These are phyloP conservation scores for Penicillium hesseltinei DNA, from an alignment of 2,329 filamentous ascomycete species.

Conservation along the genomic window DNA sequence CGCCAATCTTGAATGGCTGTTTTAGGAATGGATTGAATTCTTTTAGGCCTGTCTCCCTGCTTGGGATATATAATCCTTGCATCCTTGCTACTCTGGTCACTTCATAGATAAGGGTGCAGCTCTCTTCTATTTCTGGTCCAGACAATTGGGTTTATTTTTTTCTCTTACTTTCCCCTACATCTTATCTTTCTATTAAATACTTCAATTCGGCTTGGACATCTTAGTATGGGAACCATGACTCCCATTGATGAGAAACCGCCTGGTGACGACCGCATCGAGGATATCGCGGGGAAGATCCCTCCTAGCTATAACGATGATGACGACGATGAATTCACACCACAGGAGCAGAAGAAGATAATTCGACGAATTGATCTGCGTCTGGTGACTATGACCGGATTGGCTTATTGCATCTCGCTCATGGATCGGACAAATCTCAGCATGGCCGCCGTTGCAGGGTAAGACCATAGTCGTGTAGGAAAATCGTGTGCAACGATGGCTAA, in stretches of 20 bases:
- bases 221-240: not conserved
- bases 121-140: not conserved
- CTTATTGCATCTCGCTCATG: conserved; percentile 76
- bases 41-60: not conserved
- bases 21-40: not conserved
- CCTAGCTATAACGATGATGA: conserved; percentile 9
- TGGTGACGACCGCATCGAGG: conserved; percentile 19
- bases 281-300: conserved; percentile 8
- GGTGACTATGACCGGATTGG: conserved; percentile 59
- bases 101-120: not conserved
- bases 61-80: not conserved
- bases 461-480: not conserved
- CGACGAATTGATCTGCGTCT: conserved; percentile 66
- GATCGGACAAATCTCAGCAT: conserved; percentile 69
- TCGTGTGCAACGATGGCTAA: conserved; percentile 1
- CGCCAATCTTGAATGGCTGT: not conserved
- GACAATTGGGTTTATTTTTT: not conserved
- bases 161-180: not conserved
- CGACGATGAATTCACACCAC: conserved; percentile 24
- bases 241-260: conserved; percentile 17
- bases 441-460: conserved; percentile 67
- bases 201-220: not conserved
- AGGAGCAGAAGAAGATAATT: conserved; percentile 67
- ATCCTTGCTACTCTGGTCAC: not conserved
- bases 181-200: not conserved